A percentile compares a stretch with the other conserved stretches of the same genome.
Conservation (phyloP, 352 stramenopile genomes). For the Globisporangium alternatum region DNA sequence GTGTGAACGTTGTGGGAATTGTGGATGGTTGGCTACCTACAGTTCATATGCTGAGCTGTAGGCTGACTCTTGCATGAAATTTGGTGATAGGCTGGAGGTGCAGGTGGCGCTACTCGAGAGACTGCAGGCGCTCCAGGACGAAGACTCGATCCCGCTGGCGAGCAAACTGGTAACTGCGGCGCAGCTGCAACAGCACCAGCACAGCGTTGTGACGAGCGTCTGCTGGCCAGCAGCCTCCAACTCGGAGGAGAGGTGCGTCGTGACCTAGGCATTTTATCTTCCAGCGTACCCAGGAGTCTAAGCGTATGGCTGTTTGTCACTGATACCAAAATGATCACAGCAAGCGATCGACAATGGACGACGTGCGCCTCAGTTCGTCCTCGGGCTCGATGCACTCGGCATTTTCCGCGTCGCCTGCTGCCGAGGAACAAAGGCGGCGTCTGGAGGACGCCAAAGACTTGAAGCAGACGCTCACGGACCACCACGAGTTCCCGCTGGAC, state of each 20-base stretch:
- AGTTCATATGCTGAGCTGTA: neutral
- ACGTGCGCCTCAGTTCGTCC: slow-evolving; percentile 22
- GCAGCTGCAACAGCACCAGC: slow-evolving; percentile 4
- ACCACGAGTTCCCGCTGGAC: neutral
- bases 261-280: neutral
- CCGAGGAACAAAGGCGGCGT: slow-evolving; percentile 5
- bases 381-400: slow-evolving; percentile 21
- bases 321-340: neutral
- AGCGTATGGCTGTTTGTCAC: neutral
- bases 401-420: slow-evolving; percentile 5
- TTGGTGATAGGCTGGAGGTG: slow-evolving; percentile 8
- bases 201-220: slow-evolving; percentile 5
- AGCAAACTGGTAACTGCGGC: neutral
- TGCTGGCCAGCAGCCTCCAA: slow-evolving; percentile 26
- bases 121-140: slow-evolving; percentile 8
- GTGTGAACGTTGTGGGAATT: neutral
- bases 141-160: slow-evolving; percentile 9
- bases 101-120: slow-evolving; percentile 16
- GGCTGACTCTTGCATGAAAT: neutral
- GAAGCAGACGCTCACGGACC: neutral
- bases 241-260: slow-evolving; percentile 19
- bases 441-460: slow-evolving; percentile 7
- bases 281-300: neutral
- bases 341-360: slow-evolving; percentile 17
- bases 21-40: neutral